phyloP scores from a whole-genome alignment of 768 basidiomycete genomes.

The Tulasnella sp. region DNA sequence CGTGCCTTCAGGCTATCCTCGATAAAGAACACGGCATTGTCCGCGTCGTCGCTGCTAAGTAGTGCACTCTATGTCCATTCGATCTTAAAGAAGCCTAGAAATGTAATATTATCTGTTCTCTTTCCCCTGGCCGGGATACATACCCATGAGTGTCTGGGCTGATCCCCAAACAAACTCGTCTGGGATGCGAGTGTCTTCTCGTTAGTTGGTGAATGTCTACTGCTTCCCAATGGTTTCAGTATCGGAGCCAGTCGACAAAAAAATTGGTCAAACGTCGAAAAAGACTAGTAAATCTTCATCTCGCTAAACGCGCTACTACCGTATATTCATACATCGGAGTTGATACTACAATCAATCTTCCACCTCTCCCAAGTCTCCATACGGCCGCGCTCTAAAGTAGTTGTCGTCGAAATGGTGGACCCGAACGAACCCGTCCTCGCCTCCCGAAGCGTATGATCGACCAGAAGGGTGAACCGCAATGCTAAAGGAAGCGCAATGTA shows the following conservation, averaged over 20 bases:
- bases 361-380: constrained; percentile 74
- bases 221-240: too few species aligned
- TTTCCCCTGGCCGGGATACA: not conserved
- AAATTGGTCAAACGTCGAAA: not conserved
- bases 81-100: not conserved
- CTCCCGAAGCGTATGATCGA: constrained; percentile 85
- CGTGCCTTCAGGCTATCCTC: not conserved
- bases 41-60: not conserved
- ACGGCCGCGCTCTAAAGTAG: constrained; percentile 88
- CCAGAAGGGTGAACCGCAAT: constrained; percentile 91
- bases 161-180: too few species aligned
- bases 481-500: constrained; percentile 41
- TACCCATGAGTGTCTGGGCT: too few species aligned
- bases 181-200: too few species aligned
- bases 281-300: not conserved
- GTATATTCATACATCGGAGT: not conserved
- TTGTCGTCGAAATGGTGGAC: constrained; percentile 93
- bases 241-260: not conserved
- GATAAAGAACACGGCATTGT: not conserved
- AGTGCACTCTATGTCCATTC: not conserved
- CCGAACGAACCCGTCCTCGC: constrained; percentile 93
- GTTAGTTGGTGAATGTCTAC: too few species aligned
- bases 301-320: not conserved
- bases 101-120: not conserved
- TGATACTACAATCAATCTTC: constrained; percentile 39